Conservation (phyloP, 257 asterid genomes). For the Primulina huaijiensis region DNA sequence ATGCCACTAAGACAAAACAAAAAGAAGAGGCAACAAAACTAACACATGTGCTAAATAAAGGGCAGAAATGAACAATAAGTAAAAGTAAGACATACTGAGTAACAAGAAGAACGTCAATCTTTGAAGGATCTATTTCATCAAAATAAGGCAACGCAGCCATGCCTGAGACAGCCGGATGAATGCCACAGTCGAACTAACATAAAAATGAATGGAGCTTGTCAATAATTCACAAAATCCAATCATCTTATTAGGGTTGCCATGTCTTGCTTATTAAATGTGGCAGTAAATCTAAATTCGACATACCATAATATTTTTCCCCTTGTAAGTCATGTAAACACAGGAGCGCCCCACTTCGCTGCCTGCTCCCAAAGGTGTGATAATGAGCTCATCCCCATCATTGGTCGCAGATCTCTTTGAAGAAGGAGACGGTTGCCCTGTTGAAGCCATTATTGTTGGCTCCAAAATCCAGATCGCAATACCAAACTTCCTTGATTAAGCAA, state of each 20-base stretch:
- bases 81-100: constrained; percentile 62
- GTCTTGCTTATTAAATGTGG: not conserved
- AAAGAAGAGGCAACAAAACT: not conserved
- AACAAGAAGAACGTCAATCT: constrained; percentile 80
- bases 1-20: not conserved
- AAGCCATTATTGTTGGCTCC: constrained; percentile 45
- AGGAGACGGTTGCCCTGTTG: constrained; percentile 48
- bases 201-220: not conserved
- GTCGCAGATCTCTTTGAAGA: constrained; percentile 50
- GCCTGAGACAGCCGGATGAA: constrained; percentile 94
- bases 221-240: not conserved
- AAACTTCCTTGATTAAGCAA: constrained; percentile 10
- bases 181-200: constrained; percentile 87
- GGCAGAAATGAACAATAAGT: not conserved
- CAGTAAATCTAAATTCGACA: not conserved
- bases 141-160: constrained; percentile 98
- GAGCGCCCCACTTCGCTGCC: constrained; percentile 99
- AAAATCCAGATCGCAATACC: constrained; percentile 3
- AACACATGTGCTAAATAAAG: not conserved
- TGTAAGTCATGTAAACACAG: constrained; percentile 82
- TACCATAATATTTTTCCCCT: constrained; percentile 89
- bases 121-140: constrained; percentile 89
- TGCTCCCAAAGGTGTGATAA: constrained; percentile 88
- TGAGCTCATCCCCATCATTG: constrained; percentile 84
- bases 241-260: not conserved